phyloP scores from a whole-genome alignment of 306 rosid genomes.

The Macrotyloma uniflorum region DNA sequence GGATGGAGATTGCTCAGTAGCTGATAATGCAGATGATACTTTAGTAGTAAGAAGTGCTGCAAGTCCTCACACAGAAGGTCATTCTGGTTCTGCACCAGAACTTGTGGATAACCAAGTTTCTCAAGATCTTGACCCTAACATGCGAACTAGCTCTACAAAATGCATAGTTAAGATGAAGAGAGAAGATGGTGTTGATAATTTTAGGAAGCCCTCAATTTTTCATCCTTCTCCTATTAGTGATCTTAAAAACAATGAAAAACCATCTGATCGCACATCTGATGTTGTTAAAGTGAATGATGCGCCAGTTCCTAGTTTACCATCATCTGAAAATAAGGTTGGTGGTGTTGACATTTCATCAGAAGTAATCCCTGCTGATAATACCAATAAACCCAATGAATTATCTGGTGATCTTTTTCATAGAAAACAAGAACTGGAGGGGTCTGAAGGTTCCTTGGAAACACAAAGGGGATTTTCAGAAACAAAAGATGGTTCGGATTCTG shows the following conservation, averaged over 20 bases:
- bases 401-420: constrained; percentile 48
- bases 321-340: constrained; percentile 56
- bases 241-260: constrained; percentile 50
- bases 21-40: constrained; percentile 39
- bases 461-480: constrained; percentile 53
- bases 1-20: constrained; percentile 55
- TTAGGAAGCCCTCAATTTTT: constrained; percentile 46
- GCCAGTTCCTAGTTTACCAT: constrained; percentile 41
- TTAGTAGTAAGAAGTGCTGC: constrained; percentile 43
- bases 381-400: constrained; percentile 51
- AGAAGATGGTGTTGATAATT: constrained; percentile 55
- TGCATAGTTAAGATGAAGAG: constrained; percentile 52
- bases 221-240: constrained; percentile 57
- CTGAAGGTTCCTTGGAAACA: constrained; percentile 51
- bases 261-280: constrained; percentile 54
- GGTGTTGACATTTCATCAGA: constrained; percentile 51
- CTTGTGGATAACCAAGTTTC: constrained; percentile 48
- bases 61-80: constrained; percentile 50
- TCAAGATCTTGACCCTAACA: constrained; percentile 51
- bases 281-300: constrained; percentile 48
- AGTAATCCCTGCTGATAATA: constrained; percentile 49
- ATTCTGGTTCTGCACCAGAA: constrained; percentile 48
- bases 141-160: constrained; percentile 43
- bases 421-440: constrained; percentile 60
- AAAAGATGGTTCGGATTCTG: constrained; percentile 54